Evolutionary conservation across 257 asterid species (phyloP).

Genomic region (Cinchona pubescens): DNA sequence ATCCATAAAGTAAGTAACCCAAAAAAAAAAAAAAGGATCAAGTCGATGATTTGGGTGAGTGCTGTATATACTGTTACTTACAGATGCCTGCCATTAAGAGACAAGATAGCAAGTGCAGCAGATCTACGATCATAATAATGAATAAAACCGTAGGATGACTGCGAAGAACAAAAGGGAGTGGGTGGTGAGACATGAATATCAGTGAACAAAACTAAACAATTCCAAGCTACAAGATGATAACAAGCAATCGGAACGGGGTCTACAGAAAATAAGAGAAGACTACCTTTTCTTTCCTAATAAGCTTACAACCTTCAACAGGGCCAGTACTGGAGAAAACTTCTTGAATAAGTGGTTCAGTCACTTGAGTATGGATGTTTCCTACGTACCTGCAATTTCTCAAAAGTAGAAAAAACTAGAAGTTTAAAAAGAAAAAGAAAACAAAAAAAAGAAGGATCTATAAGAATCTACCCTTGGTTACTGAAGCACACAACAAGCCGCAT

Average conservation of each 20-base stretch:
- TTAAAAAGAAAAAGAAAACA: conserved; percentile 24
- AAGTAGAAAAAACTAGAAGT: conserved; percentile 26
- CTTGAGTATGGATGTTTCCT: conserved; percentile 80
- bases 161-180: conserved; percentile 16
- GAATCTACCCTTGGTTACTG: conserved; percentile 12
- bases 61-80: conserved; percentile 33
- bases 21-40: no score
- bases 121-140: conserved; percentile 52
- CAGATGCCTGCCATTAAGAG: conserved; percentile 56
- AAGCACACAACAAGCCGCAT: background rate
- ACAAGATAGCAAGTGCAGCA: conserved; percentile 46
- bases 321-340: conserved; percentile 89
- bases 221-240: background rate
- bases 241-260: background rate
- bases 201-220: background rate
- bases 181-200: background rate
- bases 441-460: conserved; percentile 9
- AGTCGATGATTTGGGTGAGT: background rate
- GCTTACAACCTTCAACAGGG: conserved; percentile 84
- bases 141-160: conserved; percentile 52
- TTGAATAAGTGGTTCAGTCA: conserved; percentile 84
- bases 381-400: conserved; percentile 83
- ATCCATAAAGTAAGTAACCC: conserved; percentile 14
- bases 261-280: background rate
- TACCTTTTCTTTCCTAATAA: conserved; percentile 87